Conservation (phyloP, 139 green algal species). For the Asterochloris sp. region DNA sequence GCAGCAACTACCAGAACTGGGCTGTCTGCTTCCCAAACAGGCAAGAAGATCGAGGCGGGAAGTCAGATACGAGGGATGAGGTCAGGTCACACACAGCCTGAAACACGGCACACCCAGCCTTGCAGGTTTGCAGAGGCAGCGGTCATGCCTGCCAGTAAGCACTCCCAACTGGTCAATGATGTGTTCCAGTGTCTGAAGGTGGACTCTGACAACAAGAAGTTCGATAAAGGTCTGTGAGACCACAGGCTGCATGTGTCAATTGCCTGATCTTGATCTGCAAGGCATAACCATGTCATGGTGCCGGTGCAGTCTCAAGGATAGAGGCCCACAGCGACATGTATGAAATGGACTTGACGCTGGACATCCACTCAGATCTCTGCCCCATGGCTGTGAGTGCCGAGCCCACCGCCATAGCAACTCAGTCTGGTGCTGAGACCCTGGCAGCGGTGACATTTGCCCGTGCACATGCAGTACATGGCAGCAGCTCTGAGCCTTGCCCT, state of each 20-base stretch:
- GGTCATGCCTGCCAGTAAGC: background rate
- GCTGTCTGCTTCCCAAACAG: too few species aligned
- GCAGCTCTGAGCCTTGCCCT: too few species aligned
- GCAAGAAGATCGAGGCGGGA: too few species aligned
- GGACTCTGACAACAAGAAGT: conserved; percentile 96
- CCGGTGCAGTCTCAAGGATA: conserved; percentile 78
- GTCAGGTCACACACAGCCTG: too few species aligned
- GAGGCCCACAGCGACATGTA: conserved; percentile 79
- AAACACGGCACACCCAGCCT: too few species aligned
- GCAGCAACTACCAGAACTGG: too few species aligned
- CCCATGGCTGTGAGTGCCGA: conserved; percentile 59
- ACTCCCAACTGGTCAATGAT: conserved; percentile 76
- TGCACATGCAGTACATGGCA: too few species aligned
- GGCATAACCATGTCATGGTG: background rate
- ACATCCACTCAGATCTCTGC: conserved; percentile 94
- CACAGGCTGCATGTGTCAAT: background rate
- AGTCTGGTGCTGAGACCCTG: too few species aligned
- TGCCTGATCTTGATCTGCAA: background rate
- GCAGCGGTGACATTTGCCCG: too few species aligned
- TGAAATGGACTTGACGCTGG: conserved; percentile 89
- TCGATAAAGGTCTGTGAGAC: conserved; percentile 82
- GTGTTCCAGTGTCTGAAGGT: conserved; percentile 86
- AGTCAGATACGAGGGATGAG: too few species aligned
- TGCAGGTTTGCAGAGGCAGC: too few species aligned
- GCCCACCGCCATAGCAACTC: background rate